Evolutionary conservation across 176 grass and related monocot species (phyloP).

Genomic region (Triticum dicoccoides): DNA sequence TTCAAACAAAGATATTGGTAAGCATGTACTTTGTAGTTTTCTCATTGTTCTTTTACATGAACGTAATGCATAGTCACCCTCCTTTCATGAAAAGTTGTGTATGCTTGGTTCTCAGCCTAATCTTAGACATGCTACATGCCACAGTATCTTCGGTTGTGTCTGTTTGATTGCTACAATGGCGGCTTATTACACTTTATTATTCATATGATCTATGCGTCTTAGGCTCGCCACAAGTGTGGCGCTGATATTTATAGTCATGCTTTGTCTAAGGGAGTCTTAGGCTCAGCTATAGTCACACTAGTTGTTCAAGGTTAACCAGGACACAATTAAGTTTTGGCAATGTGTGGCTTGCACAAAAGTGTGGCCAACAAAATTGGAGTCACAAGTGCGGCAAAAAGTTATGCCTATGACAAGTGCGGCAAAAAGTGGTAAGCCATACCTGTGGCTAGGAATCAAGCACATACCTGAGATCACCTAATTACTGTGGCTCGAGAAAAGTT

Average conservation of each 20-base stretch:
- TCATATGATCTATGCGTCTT: neutral
- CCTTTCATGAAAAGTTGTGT: neutral
- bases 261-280: no score
- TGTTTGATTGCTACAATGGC: neutral
- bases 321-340: neutral
- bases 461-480: no score
- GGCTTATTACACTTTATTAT: neutral
- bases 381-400: no score
- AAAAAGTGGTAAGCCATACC: no score
- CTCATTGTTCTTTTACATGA: neutral
- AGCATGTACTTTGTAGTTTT: neutral
- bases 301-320: neutral
- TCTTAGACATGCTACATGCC: neutral
- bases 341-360: neutral
- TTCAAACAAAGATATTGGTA: conserved; percentile 75
- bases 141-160: neutral
- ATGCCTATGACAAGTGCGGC: no score
- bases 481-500: no score
- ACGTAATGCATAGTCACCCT: neutral
- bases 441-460: no score
- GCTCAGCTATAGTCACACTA: no score
- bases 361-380: no score
- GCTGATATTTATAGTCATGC: neutral
- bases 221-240: neutral
- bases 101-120: neutral